A percentile compares a stretch with the other conserved stretches of the same genome.
These are phyloP conservation scores for Oryza australiensis DNA, from an alignment of 176 grass and related monocot genomes.

Conservation along the genomic window DNA sequence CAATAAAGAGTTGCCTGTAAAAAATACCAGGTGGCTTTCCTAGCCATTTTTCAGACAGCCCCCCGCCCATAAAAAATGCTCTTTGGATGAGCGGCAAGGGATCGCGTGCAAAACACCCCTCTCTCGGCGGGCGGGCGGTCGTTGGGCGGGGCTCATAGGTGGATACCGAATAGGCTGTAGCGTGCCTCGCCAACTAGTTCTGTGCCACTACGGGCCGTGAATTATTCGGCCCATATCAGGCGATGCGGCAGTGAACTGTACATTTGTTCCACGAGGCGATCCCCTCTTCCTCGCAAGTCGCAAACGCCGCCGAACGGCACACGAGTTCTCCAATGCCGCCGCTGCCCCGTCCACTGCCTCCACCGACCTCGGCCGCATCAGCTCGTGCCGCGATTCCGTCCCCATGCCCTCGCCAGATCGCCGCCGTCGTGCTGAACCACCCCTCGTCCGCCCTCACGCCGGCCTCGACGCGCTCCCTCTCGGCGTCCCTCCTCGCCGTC, in stretches of 20 bases:
- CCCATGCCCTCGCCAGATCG: constrained; percentile 45
- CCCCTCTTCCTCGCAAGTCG: neutral
- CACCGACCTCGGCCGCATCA: neutral
- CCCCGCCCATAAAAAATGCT: too few species aligned
- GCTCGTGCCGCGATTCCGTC: neutral
- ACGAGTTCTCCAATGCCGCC: constrained; percentile 23
- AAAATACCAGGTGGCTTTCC: too few species aligned
- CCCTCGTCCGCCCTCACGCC: constrained; percentile 44
- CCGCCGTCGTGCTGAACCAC: constrained; percentile 48
- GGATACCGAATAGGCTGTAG: too few species aligned
- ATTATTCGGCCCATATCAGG: neutral
- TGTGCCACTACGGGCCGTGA: neutral
- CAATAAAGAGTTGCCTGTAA: too few species aligned
- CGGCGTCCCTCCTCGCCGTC: constrained; percentile 47
- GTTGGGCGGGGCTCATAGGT: too few species aligned
- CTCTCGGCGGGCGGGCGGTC: too few species aligned
- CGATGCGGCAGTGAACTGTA: neutral
- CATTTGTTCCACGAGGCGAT: neutral
- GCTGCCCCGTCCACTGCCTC: neutral
- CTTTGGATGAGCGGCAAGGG: too few species aligned
- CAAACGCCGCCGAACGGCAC: neutral
- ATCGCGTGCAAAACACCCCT: too few species aligned
- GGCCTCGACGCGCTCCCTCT: constrained; percentile 52
- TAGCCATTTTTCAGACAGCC: too few species aligned
- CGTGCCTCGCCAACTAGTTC: too few species aligned